Evolutionary conservation across 192 early-diverging fungal species (phyloP), one percentile per base, ranked within the genome.

Genomic region (Backusella sp.): DNA sequence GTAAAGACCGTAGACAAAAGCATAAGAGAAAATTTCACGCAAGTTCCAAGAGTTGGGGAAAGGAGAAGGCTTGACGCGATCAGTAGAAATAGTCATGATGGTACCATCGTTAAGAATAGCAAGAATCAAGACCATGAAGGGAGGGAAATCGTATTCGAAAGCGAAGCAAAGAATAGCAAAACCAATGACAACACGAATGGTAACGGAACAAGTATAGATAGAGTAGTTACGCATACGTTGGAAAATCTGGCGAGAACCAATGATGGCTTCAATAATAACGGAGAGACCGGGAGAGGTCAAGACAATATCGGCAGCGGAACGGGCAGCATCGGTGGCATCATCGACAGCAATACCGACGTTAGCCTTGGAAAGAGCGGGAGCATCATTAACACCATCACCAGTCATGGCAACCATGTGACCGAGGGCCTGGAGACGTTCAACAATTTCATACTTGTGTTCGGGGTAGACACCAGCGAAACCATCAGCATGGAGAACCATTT

Each of bases 191-290:
- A 93, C 82, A 87, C 90, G 90, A 77, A 95, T 92, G 66, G 94
- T 91, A 76, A 94, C 91, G 42, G 94, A 92, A 91, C 94, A 94
- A 75, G 93, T 94, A 88, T 97, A 97, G 84, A 95, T 90, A 73
- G 93, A 87, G 86, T 95, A 95, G 84, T 90, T 91, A 83, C 91
- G 89, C 96, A 97, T 97, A 80, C 96, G 94, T 86, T 97, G 96
- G 93, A 97, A 97, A 84, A 97, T 97, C 75, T 92, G 89, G 78
- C 96, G 93, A 79, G 93, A 94, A 85, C 89, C 89, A 84, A 93
- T 92, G 81, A 97, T 92, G 73, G 93, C 96, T 81, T 96, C 94
- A 68, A 97, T 95, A 81, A 94, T 95, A 70, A 94, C 93, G 26
- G 90, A 90, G 73, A 93, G 89, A 82, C 92, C 92, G 68, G 92